Base-by-base conservation (phyloP, 768 basidiomycete genomes). In the Macrolepiota fuliginosa region DNA sequence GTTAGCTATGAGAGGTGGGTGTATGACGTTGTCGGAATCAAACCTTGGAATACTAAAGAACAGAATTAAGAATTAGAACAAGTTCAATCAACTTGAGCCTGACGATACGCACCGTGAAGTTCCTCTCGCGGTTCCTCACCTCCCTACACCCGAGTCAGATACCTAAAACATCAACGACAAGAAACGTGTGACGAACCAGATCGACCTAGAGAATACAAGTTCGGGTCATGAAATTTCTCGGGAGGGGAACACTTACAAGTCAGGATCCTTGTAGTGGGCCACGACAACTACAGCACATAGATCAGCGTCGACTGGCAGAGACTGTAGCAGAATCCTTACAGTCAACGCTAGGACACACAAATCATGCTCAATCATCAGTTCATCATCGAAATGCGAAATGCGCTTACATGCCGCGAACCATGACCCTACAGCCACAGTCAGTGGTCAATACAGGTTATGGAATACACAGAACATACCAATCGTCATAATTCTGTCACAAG, bases 61-160 rank as follows among this genome's bases (percentile, higher is more conserved):
- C 22, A 15, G 39, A 55, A 37, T 36, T 54, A 62, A 15, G 39
- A 55, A 37, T 36, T 54, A 62, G 62, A 58, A 27, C 13, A 42
- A 10, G 13, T 9, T 29, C 7, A 32, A 49, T 19, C 2, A 2
- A 24, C 11, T 24, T 15, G 15, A n/a, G 52, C 32, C 19, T 25
- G 19, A 36, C 11, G 19, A 32, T 35, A 76, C 87, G 54, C 64
- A 91, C 91, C 42, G 94, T 91, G 69, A 95, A 96, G 67, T 96
- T 88, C 54, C 90, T 83, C 72, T 90, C 85, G 72, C 86, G 85
- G 65, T 90, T 89, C 62, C 96, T 82, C 17, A 98, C 96, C 76
- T 98, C 96, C 94, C 91, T 92, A 71, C 25, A 65, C 54, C 62
- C 42, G 50, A 29, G 55, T 52, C 50, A 24, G 36, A 1, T 36